phyloP scores from a whole-genome alignment of 192 early-diverging fungal genomes.

The Fimicolochytrium jonesii region DNA sequence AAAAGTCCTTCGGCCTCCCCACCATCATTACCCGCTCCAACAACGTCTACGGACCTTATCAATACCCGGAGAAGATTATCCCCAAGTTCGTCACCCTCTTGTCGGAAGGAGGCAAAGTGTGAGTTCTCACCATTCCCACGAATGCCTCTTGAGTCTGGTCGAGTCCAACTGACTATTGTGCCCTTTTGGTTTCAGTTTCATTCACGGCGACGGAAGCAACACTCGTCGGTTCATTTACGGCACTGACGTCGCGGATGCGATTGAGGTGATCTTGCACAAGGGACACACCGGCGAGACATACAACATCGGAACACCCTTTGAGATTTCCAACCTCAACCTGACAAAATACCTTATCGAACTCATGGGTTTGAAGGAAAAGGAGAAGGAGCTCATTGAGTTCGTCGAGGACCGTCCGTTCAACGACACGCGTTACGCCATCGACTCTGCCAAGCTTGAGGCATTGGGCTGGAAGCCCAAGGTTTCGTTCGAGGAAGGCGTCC shows the following conservation, averaged over 20 bases:
- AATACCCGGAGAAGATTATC: conserved; percentile 83
- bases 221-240: conserved; percentile 72
- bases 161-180: too few species aligned
- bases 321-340: conserved; percentile 66
- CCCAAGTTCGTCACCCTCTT: conserved; percentile 75
- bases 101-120: conserved; percentile 53
- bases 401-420: conserved; percentile 76
- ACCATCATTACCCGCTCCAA: conserved; percentile 75
- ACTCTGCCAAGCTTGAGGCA: conserved; percentile 59
- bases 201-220: conserved; percentile 73
- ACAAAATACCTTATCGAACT: conserved; percentile 51
- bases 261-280: conserved; percentile 61
- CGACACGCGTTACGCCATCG: conserved; percentile 71
- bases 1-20: conserved; percentile 72
- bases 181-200: too few species aligned
- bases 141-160: too few species aligned
- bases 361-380: conserved; percentile 31
- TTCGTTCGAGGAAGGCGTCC: conserved; percentile 58
- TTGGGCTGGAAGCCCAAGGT: conserved; percentile 67
- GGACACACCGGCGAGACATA: conserved; percentile 71
- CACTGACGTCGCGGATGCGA: conserved; percentile 64
- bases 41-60: conserved; percentile 77
- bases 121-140: too few species aligned
- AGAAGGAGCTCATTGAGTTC: conserved; percentile 54
- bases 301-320: conserved; percentile 70